Evolutionary conservation across 176 grass and related monocot species (phyloP), one percentile per base, ranked within the genome.

Genomic region (Rhipidocladum racemiflorum): DNA sequence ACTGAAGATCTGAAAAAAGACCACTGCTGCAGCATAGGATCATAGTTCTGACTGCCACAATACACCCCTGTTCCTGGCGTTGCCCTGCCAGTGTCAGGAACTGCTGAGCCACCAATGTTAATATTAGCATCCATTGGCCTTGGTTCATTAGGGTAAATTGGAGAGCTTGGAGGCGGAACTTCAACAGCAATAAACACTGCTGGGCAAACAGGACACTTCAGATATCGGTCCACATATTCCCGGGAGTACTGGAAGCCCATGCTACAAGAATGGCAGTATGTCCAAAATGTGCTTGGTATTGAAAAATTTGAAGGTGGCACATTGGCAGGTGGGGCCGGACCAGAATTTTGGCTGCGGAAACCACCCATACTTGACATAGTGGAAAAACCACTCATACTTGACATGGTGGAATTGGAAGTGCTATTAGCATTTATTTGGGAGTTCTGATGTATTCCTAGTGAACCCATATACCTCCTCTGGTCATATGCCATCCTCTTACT

Each of bases 251-350:
- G 72, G 49, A 87, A 90, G 49, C 24, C 57, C 63, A 69, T 74
- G 32, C 48, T 29, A 48, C 89, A 89, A 68, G 70, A 61, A 36
- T 2, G 3, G 48, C 92, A 94, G 35, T 23, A 71, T 79, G 92
- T 94, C 92, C 92, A 94, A 75, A 94, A 94, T 85, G 92, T 91
- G 64, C 76, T 27, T 55, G 18, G 44, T 17, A 9, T 55, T 69
- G 74, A 43, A 30, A 24, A 32, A 72, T 39, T 38, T 38, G 50
- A 27, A 16, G 68, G 36, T 9, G 38, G 44, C n/a, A 42, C 64
- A 16, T 9, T 42, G 63, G 59, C n/a, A 59, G 61, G 71, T 70
- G 44, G 55, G 57, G 36, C 4, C 61, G 48, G 42, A 62, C 18
- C 53, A 40, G 54, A 65, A 17, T 77, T 83, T 62, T 73, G 17